Evolutionary conservation across 1,139 yeast species (phyloP), one percentile per base, ranked within the genome.

Genomic region (Kurtzmaniella quercitrusa): DNA sequence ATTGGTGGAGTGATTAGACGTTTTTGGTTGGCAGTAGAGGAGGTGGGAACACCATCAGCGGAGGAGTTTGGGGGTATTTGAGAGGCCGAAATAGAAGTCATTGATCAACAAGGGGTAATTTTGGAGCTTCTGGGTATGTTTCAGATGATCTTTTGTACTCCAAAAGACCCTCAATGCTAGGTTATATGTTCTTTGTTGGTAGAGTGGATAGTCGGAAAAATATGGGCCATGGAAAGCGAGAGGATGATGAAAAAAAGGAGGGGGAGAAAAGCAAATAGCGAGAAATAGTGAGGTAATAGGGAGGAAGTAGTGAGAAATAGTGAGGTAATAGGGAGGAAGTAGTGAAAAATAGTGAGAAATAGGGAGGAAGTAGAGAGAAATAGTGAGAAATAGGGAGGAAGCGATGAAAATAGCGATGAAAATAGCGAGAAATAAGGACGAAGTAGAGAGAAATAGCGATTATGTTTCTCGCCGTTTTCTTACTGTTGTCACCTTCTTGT

Each of bases 1-100:
- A 72, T 58, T 8, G 91, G 90, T 1, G 85, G 79, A 8, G 38
- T 21, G 61, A 56, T 21, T 58, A 50, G 19, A 62, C 55, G 44
- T 51, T 55, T 27, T 27, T 27, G 25, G 52, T 50, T 16, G 53
- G 38, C 12, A 36, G 45, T 40, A 15, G 37, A 16, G 17, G 37
- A 6, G 37, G 17, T 4, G 37, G 37, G 4, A n/a, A 27, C 14
- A 12, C 14, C 21, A 6, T 34, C 23, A 15, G 21, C 23, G 21
- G 37, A 10, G n/a, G n/a, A n/a, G n/a, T n/a, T n/a, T n/a, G n/a
- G n/a, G 23, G 23, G 23, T 21, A 8, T 4, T 8, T 21, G 23
- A 21, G 23, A 21, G 23, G 23, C 4, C 23, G 23, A 21, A 21
- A 21, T 4, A 5, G 23, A 5, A 21, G 23, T 21, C 23, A 21